Base-by-base conservation (phyloP, 2,329 filamentous ascomycete species). In the Graphilbum sp. region DNA sequence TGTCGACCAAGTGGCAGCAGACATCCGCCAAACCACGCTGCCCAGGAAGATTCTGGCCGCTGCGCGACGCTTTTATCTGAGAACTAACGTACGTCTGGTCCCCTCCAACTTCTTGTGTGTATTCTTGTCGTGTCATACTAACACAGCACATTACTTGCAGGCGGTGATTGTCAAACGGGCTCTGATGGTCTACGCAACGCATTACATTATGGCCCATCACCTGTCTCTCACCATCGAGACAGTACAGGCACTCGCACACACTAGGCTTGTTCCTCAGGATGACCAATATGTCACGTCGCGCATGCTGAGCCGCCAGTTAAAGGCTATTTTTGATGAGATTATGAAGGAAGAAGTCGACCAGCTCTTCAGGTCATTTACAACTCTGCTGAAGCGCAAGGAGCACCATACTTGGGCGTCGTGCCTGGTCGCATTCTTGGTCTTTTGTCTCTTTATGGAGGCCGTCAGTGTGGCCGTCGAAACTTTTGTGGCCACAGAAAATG, bases 401-500 rank as follows among this genome's bases (percentile, higher is more conserved):
- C 59, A 65, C 17, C 53, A 54, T 31, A 65, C 69, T 44, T 74
- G 69, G 68, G 68, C 66, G 27, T 67, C 69, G 2, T 73, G 69
- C 47, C 54, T 69, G 15, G 69, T 67, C 2, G 61, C 69, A 0
- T 73, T 74, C 47, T 52, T 73, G 11, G 62, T 71, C 4, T 58
- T 74, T 23, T 72, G 67, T 44, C 56, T 73, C 29, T 70, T 72
- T 49, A 72, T 74, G 67, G 69, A 74, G 53, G 55, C 63, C 19
- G 62, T 72, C 37, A 67, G 72, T 54, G 57, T 61, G 23, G 61
- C 67, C 8, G 58, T 67, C 24, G 68, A 73, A 52, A 56, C 55
- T 9, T 72, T 68, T 46, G 62, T 67, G 36, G 53, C 67, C 11
- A 57, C 61, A 21, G 59, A 67, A 45, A 69, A 67, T 49, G 64